Evolutionary conservation across 2,329 filamentous ascomycete species (phyloP), one percentile per base, ranked within the genome.

Genomic region (Xylaria sp.): DNA sequence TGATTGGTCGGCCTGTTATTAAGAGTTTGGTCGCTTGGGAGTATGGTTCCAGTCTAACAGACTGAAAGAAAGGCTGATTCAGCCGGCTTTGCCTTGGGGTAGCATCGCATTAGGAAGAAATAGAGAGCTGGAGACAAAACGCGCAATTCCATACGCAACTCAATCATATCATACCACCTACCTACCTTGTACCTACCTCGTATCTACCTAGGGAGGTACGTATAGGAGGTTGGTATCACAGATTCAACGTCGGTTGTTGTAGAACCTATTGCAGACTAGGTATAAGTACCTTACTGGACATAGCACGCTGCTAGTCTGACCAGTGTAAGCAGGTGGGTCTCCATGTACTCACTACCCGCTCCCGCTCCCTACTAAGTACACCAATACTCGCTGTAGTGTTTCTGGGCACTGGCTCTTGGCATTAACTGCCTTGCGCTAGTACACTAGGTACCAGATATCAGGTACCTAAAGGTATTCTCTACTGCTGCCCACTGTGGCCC

Each of bases 401-500:
- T 11, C 11, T 49, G 45, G 45, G 15, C 25, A 31, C 11, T 31
- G 25, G 13, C 47, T 31, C 49, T 33, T 51, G 49, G 49, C 20
- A 11, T 44, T 33, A 29, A 17, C 33, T 38, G 33, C 31, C 45
- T 49, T 49, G 42, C 11, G n/a, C n/a, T n/a, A n/a, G n/a, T n/a
- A n/a, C n/a, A n/a, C n/a, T n/a, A n/a, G n/a, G n/a, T n/a, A n/a
- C n/a, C n/a, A n/a, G n/a, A n/a, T n/a, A n/a, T n/a, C n/a, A n/a
- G n/a, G n/a, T n/a, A n/a, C n/a, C n/a, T n/a, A n/a, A n/a, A n/a
- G n/a, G n/a, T n/a, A n/a, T n/a, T 53, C 25, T 10, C 63, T 58
- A 66, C 58, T 61, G 15, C 62, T 66, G 62, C 63, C 58, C 58
- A n/a, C n/a, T n/a, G n/a, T n/a, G n/a, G n/a, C n/a, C n/a, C n/a